Base-by-base conservation (phyloP, 352 stramenopile genomes). In the Aphanomyces cochlioides region DNA sequence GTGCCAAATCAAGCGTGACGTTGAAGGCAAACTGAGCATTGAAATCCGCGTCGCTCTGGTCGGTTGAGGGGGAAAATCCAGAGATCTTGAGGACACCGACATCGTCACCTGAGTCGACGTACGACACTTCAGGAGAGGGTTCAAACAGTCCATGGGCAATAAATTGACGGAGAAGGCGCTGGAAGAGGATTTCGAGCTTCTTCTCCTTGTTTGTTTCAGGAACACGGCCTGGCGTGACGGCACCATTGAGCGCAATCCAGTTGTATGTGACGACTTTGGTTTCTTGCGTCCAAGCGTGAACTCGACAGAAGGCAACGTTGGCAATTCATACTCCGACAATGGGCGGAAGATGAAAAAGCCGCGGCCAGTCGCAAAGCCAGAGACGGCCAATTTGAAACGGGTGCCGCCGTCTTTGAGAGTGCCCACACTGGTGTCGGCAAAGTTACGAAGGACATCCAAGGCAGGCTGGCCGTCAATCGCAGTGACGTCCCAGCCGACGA, bases 331-430 rank as follows among this genome's bases (percentile, higher is more conserved):
- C 37, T 47, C 43, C 12, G 47, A 47, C 8, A 70, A 36, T 17
- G 64, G 64, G 0, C 64, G 64, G 40, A 48, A 70, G 5, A 70
- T 50, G 61, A 70, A 70, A 47, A 15, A 40, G 10, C 64, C 64
- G 3, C 64, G 64, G 48, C 64, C 64, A 17, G 45, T 61, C 43
- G 36, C 64, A 36, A 70, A 70, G 47, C 64, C 64, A 17, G 64
- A 61, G 17, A 70, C 64, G 54, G 64, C 64, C 43, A 70, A 36
- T 38, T 70, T 70, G 54, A 70, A 70, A 34, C 64, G 64, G 17
- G 64, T 70, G 37, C 64, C 64, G n/a, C 28, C 64, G 47, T 70
- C 64, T 28, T 70, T 70, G 38, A 70, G 54, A 2, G 61, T 13
- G 3, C 64, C 64, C 17, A 70, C 53, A 13, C 61, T 17, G 17